phyloP scores from a whole-genome alignment of 1,284 basidiomycete genomes.

The Cystobasidiaceae sp. region DNA sequence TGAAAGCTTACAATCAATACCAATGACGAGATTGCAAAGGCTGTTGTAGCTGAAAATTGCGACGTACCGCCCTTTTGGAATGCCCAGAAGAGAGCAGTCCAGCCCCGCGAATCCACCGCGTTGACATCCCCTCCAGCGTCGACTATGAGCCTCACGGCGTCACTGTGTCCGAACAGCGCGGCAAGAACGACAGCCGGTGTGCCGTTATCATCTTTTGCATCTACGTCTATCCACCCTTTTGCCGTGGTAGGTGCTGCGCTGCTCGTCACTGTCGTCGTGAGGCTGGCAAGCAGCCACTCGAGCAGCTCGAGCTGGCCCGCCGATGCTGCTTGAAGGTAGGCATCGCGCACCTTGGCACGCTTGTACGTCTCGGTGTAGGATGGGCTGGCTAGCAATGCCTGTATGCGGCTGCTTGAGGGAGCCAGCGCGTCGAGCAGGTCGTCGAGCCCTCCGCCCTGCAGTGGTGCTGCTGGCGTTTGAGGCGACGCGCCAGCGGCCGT shows the following conservation, averaged over 20 bases:
- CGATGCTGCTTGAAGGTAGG: slow-evolving; percentile 36
- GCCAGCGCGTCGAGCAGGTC: slow-evolving; percentile 22
- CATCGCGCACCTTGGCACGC: slow-evolving; percentile 32
- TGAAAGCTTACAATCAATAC: too few relatives aligned
- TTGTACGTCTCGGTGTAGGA: slow-evolving; percentile 30
- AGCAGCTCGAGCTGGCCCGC: slow-evolving; percentile 39
- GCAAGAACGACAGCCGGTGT: slow-evolving; percentile 39
- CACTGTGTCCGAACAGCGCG: slow-evolving; percentile 53
- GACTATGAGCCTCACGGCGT: slow-evolving; percentile 73
- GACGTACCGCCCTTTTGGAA: neutral
- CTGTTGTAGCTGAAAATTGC: too few relatives aligned
- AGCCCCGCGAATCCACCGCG: slow-evolving; percentile 60
- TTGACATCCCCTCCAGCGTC: slow-evolving; percentile 65
- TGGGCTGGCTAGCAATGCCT: neutral
- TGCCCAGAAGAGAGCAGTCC: slow-evolving; percentile 24
- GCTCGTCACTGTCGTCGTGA: neutral
- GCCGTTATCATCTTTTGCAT: slow-evolving; percentile 38
- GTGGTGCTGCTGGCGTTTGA: neutral
- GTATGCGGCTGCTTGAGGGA: slow-evolving; percentile 6
- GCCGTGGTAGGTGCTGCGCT: too few relatives aligned
- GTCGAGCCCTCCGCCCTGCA: neutral
- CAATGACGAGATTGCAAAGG: too few relatives aligned
- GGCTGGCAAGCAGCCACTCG: slow-evolving; percentile 40
- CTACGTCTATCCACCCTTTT: slow-evolving; percentile 38
- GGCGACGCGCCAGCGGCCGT: too few relatives aligned